Evolutionary conservation across 768 basidiomycete species (phyloP).

Genomic region (Dentipellis sp.): DNA sequence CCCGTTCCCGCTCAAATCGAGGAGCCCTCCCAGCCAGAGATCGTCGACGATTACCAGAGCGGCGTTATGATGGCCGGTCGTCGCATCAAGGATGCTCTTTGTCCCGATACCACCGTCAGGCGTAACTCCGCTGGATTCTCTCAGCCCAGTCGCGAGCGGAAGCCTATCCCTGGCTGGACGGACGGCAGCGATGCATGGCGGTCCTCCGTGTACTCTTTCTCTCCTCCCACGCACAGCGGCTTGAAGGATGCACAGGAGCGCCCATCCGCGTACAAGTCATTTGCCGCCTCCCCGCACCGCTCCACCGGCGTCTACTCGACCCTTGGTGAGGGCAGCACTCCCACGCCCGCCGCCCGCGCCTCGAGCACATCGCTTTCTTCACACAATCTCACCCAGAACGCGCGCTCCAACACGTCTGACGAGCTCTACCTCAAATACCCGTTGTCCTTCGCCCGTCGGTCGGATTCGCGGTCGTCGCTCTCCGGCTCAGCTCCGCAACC

Average conservation of each 20-base stretch:
- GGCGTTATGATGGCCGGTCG: slow-evolving; percentile 66
- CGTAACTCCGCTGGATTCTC: slow-evolving; percentile 5
- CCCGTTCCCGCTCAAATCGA: slow-evolving; percentile 31
- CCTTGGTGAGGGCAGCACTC: slow-evolving; percentile 22
- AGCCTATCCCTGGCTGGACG: slow-evolving; percentile 57
- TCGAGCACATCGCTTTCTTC: slow-evolving; percentile 8
- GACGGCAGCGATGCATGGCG: slow-evolving; percentile 63
- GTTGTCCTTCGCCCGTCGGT: slow-evolving; percentile 45
- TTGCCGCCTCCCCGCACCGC: slow-evolving; percentile 43
- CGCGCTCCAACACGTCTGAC: slow-evolving; percentile 21
- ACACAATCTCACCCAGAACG: slow-evolving; percentile 19
- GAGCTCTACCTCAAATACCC: slow-evolving; percentile 49
- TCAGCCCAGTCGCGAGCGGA: slow-evolving; percentile 23
- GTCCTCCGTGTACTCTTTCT: slow-evolving; percentile 47
- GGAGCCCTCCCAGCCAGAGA: slow-evolving; percentile 9
- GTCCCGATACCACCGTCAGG: slow-evolving; percentile 30
- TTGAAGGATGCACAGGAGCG: slow-evolving; percentile 17
- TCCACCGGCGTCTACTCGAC: slow-evolving; percentile 41
- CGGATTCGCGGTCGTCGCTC: slow-evolving; percentile 38
- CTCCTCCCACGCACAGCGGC: slow-evolving; percentile 25
- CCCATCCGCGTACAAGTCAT: slow-evolving; percentile 33
- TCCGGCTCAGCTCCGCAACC: slow-evolving; percentile 21
- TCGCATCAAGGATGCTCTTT: slow-evolving; percentile 40
- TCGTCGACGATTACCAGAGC: slow-evolving; percentile 34
- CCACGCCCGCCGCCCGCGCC: slow-evolving; percentile 7